Conservation (phyloP, 305 asterid genomes). For the Striga hermonthica region DNA sequence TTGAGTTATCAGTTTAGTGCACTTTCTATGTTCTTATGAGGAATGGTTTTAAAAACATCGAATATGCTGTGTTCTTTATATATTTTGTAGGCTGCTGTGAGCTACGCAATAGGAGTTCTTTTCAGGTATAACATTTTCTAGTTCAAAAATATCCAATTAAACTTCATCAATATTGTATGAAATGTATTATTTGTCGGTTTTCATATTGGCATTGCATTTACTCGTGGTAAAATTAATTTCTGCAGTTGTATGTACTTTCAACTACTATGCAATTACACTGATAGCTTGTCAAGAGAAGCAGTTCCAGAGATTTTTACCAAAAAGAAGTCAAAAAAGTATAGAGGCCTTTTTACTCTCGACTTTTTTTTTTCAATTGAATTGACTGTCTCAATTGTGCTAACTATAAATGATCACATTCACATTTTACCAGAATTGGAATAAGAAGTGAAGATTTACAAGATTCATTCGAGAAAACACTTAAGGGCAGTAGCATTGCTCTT, state of each 20-base stretch:
- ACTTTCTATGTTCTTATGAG: not conserved
- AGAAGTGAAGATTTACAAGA: conserved; percentile 81
- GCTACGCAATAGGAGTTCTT: conserved; percentile 77
- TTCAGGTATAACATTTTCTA: conserved; percentile 55
- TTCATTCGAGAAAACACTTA: conserved; percentile 56
- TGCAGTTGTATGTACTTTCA: conserved; percentile 87
- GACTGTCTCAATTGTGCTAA: conserved; percentile 10
- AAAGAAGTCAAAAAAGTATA: conserved; percentile 69
- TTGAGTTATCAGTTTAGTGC: not conserved
- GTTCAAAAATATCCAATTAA: conserved; percentile 16
- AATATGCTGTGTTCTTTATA: conserved; percentile 32
- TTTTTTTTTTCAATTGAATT: not conserved
- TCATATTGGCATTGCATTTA: not conserved
- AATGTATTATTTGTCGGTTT: not conserved
- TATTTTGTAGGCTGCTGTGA: conserved; percentile 75
- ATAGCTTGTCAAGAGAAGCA: conserved; percentile 61
- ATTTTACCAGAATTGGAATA: conserved; percentile 70
- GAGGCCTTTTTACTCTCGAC: not conserved
- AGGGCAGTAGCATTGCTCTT: conserved; percentile 78
- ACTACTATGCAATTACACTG: conserved; percentile 79
- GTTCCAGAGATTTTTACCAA: conserved; percentile 70
- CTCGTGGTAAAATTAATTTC: conserved; percentile 14
- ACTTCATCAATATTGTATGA: conserved; percentile 10
- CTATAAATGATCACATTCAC: not conserved
- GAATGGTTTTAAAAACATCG: conserved; percentile 16